Conservation (phyloP, 2,329 filamentous ascomycete species). For the Neopestalotiopsis clavispora region DNA sequence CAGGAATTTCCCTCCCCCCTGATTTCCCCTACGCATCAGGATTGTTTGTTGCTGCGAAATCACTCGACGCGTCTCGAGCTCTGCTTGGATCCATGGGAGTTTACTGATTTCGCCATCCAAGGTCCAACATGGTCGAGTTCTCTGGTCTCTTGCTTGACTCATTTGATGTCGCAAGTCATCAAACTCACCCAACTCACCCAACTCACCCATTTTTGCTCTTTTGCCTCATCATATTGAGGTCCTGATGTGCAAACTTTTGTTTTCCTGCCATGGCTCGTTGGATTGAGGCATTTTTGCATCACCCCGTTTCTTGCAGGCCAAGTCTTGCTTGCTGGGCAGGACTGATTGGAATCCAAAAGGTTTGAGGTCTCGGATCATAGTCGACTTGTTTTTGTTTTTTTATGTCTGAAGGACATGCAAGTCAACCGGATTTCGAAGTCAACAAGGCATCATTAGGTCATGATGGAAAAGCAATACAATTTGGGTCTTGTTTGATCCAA, state of each 20-base stretch:
- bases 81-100: not conserved
- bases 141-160: not conserved
- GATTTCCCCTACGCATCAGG: not conserved
- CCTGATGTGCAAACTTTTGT: not conserved
- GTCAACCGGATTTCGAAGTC: not conserved
- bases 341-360: not conserved
- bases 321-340: not conserved
- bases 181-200: not conserved
- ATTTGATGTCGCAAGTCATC: not conserved
- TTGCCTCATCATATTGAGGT: too few species aligned
- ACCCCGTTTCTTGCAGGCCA: not conserved
- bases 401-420: not conserved
- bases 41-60: conserved; percentile 5
- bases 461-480: not conserved
- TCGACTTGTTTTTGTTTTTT: not conserved
- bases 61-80: conserved; percentile 13
- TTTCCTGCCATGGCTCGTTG: not conserved
- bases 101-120: conserved; percentile 5
- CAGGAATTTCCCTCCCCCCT: not conserved
- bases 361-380: not conserved
- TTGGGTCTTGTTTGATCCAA: not conserved
- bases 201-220: not conserved
- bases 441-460: not conserved
- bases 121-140: not conserved
- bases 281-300: not conserved